Percentiles rank a stretch among this genome's conserved stretches.
phyloP scores from a whole-genome alignment of 2,329 filamentous ascomycete species.

The Aspergillus japonicus region DNA sequence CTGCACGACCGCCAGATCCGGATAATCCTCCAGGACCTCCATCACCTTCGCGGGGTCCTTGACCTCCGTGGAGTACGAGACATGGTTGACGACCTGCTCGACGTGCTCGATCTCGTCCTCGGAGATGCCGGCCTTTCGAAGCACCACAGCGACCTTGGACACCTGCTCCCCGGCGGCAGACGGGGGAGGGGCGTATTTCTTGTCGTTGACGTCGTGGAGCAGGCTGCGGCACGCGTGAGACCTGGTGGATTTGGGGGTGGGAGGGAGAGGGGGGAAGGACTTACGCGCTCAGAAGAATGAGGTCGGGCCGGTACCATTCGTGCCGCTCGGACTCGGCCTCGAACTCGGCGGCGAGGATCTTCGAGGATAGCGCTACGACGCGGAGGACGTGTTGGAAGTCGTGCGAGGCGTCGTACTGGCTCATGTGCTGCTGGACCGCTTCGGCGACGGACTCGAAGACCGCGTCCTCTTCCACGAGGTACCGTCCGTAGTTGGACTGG shows the following conservation, averaged over 20 bases:
- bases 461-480: neutral
- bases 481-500: neutral
- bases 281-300: slow-evolving; percentile 2
- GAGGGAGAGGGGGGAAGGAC: neutral
- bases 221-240: slow-evolving; percentile 6
- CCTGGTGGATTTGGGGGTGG: neutral
- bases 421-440: slow-evolving; percentile 14
- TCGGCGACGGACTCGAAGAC: slow-evolving; percentile 2
- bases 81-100: slow-evolving; percentile 14
- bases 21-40: neutral
- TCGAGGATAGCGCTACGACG: slow-evolving; percentile 10
- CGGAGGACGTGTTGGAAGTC: slow-evolving; percentile 15
- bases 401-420: slow-evolving; percentile 16
- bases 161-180: neutral
- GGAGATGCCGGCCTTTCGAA: slow-evolving; percentile 4
- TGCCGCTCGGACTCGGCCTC: neutral
- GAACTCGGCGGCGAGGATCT: slow-evolving; percentile 6
- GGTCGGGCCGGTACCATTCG: neutral
- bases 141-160: slow-evolving; percentile 4
- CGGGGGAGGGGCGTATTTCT: slow-evolving; percentile 12
- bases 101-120: slow-evolving; percentile 1
- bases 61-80: slow-evolving; percentile 17
- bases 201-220: slow-evolving; percentile 17
- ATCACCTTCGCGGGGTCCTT: slow-evolving; percentile 6
- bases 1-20: slow-evolving; percentile 9